Conservation (phyloP, 495 filamentous ascomycete species). For the Pseudoneurospora amorphoporcata region DNA sequence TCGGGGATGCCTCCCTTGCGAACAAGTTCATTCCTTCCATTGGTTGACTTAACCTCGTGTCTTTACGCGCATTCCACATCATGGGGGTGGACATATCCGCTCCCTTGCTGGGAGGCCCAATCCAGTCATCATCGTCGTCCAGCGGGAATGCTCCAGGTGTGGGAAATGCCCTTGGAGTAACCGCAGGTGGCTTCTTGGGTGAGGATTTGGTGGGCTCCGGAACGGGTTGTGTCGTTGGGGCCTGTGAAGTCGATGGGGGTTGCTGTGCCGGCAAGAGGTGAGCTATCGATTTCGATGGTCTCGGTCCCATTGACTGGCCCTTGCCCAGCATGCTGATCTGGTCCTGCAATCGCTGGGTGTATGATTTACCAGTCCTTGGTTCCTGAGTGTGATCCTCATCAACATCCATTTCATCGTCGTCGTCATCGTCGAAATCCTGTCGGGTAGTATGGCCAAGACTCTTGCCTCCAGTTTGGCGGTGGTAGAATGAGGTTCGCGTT, state of each 20-base stretch:
- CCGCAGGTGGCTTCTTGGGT: constrained; percentile 20
- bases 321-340: constrained; percentile 90
- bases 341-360: constrained; percentile 83
- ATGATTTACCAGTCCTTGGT: constrained; percentile 52
- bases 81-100: constrained; percentile 19
- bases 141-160: constrained; percentile 47
- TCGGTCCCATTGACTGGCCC: constrained; percentile 48
- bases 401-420: constrained; percentile 47
- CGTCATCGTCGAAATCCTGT: constrained; percentile 32
- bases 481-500: constrained; percentile 52
- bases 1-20: constrained; percentile 32
- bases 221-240: constrained; percentile 38
- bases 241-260: constrained; percentile 16
- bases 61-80: constrained; percentile 30
- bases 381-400: constrained; percentile 41
- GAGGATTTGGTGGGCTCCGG: constrained; percentile 25
- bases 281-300: constrained; percentile 61
- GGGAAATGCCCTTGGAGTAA: constrained; percentile 1
- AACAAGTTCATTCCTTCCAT: constrained; percentile 48
- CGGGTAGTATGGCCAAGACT: constrained; percentile 34
- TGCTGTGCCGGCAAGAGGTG: constrained; percentile 30
- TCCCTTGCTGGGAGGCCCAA: constrained; percentile 45
- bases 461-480: constrained; percentile 53
- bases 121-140: constrained; percentile 76
- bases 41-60: constrained; percentile 46